Evolutionary conservation across 441 rosid species (phyloP), one percentile per base, ranked within the genome.

Genomic region (Arabidopsis hybrid): DNA sequence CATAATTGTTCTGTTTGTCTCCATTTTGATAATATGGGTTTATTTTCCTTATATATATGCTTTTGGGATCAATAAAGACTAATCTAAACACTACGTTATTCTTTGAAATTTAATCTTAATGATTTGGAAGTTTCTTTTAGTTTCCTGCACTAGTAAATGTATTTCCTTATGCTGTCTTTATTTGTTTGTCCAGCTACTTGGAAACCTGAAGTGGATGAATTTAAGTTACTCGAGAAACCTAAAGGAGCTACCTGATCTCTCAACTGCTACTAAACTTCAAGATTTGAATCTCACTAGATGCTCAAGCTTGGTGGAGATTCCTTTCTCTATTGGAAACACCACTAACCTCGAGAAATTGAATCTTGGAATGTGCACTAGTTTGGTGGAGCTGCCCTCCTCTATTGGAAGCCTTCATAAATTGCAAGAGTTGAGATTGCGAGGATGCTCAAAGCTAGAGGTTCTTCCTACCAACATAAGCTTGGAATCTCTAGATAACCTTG

Each of bases 401-500:
- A 21, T 51, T 0, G 34, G 34, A 10, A 21, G 3, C 1, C 32
- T 51, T 18, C 56, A 10, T 1, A 51, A 51, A 51, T 2, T 51
- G 7, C n/a, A 4, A 10, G 1, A 9, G 7, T 4, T 51, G 7
- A 1, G 0, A 4, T 4, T 51, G 0, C 0, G 2, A 0, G 32
- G 32, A 5, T 51, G 32, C 56, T 9, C n/a, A 51, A 51, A 51
- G 32, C n/a, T 51, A 51, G 1, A 51, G 56, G n/a, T 9, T 5
- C 56, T 51, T 51, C 32, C 56, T 18, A 4, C 5, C 32, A 21
- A 51, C 1, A 51, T 51, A 13, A 51, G 21, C n/a, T 18, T 21
- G n/a, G 13, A 18, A 21, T 21, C 56, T 51, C 32, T 21, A 6
- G 4, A 10, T 1, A 4, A 0, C 0, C 56, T 51, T 51, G 0